Evolutionary conservation across 345 rosid species (phyloP), one percentile per base, ranked within the genome.

Genomic region (Eucalyptus tenuipes): DNA sequence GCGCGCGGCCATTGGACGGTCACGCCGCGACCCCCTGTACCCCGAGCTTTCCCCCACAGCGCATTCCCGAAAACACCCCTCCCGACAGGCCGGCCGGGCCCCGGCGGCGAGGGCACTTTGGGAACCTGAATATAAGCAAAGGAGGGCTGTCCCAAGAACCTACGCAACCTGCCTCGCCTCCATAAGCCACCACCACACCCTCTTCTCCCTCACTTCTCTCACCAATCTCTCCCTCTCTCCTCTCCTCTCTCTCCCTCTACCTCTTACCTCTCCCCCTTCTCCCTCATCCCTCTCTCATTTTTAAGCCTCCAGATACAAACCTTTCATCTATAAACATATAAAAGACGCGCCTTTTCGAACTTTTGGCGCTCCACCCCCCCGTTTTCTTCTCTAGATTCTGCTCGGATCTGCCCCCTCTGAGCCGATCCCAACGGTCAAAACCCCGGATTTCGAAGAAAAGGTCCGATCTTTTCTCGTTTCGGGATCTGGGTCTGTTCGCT

Each of bases 241-340:
- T 37, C 25, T 49, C 71, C 49, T 3, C 20, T n/a, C 59, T 31
- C 50, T 45, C 27, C 27, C 50, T 11, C 44, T 17, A 18, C 48
- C 44, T 45, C 84, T 66, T 42, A 5, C 42, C 42, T 18, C 55
- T 50, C 3, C 64, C 45, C 57, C 84, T 15, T 4, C 42, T 7
- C 82, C 12, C 45, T 75, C 82, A 37, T 37, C 82, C 0, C 82
- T 71, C 81, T 75, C 82, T 75, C 82, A 18, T 75, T 75, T 88
- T 85, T 66, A 90, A 90, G 88, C 88, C 88, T 61, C 88, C 86
- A 59, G 40, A 64, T 90, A 88, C 89, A 68, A 88, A 86, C 29
- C 85, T 59, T 22, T 7, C 33, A 10, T 87, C 86, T 31, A 37
- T 48, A 53, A 75, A n/a, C 85, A 49, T 90, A 90, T 90, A 90